Evolutionary conservation across 352 stramenopile species (phyloP).

Genomic region (Blastocystis sp.): DNA sequence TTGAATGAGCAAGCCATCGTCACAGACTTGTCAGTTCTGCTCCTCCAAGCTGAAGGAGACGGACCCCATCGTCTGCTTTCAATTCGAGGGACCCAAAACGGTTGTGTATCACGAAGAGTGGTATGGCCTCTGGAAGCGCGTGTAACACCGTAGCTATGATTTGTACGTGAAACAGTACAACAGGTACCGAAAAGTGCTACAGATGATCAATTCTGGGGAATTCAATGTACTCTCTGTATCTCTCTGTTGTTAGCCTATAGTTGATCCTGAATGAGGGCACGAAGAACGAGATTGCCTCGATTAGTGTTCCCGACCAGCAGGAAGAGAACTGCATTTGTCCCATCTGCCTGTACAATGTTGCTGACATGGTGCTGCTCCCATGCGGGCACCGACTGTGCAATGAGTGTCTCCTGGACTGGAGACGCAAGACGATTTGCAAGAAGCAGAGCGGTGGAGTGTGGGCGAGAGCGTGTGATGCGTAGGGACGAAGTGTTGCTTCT

Average conservation of each 20-base stretch:
- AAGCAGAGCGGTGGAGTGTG: neutral
- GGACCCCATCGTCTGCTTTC: neutral
- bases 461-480: neutral
- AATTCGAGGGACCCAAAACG: neutral
- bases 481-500: conserved; percentile 62
- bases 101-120: neutral
- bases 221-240: neutral
- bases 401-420: conserved; percentile 56
- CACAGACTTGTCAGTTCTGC: neutral
- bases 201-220: neutral
- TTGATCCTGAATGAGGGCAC: neutral
- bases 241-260: neutral
- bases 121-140: neutral
- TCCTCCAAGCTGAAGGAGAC: neutral
- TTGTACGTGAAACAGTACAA: neutral
- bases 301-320: conserved; percentile 28
- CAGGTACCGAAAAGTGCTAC: neutral
- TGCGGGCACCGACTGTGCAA: conserved; percentile 25
- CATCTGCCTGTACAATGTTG: conserved; percentile 42
- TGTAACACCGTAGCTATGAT: neutral
- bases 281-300: neutral
- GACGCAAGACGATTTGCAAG: conserved; percentile 50
- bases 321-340: conserved; percentile 50
- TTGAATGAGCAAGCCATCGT: neutral
- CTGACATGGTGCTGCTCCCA: conserved; percentile 31